Base-by-base conservation (phyloP, 371 early-diverging fungal genomes). In the Circinella umbellata region DNA sequence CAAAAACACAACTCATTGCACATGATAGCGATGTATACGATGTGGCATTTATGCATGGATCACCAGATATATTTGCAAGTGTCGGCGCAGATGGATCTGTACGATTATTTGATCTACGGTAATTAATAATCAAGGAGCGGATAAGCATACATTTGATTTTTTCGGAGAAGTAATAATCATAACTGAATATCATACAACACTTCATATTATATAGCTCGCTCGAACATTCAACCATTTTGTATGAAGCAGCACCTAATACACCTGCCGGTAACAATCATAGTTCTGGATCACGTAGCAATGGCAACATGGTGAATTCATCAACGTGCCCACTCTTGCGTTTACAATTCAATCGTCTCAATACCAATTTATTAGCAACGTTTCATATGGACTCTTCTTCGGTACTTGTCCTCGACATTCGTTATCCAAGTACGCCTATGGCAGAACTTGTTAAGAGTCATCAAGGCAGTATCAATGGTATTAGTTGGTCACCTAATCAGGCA, bases 11-110 rank as follows among this genome's bases (percentile, higher is more conserved):
- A 74, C 84, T 98, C 61, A 98, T 98, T 80, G 97, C 97, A 0
- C 98, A 98, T 76, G 98, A 98, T 77, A 88, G 89, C 64, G 96
- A 96, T 69, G 96, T 98, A 14, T 96, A 90, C 79, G 98, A 98
- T 75, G 96, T 97, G 27, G 88, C 92, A 1, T 98, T 96, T 79
- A 89, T 92, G 35, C 81, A 89, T 46, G 90, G 90, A 51, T 90
- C 89, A 36, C 74, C 87, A 14, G 91, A 97, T 67, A 89, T 93
- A 14, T 98, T 98, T 88, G 96, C 92, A 0, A 92, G 93, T 66
- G 96, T 94, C 4, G 97, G 97, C 17, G 96, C 95, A 2, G 98
- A 98, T 76, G 98, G 98, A 3, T 92, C 92, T 18, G 91, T 98
- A 15, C 90, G 98, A 20, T 88, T 95, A 89, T 98, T 98, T 80